Conservation (phyloP, 306 rosid species). For the Castanospermum australe region DNA sequence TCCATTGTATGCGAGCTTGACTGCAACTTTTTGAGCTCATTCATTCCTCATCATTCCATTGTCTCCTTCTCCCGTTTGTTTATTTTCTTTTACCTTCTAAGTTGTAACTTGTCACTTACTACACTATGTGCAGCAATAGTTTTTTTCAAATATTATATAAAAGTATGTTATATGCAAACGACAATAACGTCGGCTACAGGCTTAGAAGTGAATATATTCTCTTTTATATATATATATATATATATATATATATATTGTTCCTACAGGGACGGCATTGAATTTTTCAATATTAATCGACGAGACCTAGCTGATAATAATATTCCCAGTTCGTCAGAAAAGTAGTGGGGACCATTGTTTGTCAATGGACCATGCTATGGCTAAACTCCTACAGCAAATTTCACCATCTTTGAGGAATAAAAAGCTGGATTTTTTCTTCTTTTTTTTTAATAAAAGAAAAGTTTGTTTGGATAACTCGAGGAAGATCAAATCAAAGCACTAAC, state of each 20-base stretch:
- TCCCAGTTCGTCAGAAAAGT: not conserved
- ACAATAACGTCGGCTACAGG: conserved; percentile 6
- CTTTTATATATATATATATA: too few relatives aligned
- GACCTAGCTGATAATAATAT: not conserved
- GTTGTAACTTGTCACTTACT: not conserved
- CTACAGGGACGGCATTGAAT: not conserved
- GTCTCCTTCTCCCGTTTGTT: conserved; percentile 1
- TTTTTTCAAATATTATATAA: not conserved
- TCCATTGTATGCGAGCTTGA: not conserved
- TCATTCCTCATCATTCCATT: not conserved
- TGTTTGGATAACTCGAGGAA: not conserved
- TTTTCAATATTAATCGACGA: not conserved
- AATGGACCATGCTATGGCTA: not conserved
- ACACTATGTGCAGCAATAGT: not conserved
- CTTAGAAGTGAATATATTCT: not conserved
- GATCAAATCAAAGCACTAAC: not conserved
- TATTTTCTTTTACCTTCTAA: not conserved
- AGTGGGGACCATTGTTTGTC: not conserved
- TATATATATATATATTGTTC: not conserved
- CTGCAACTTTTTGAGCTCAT: not conserved
- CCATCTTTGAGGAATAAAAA: not conserved
- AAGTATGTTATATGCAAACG: not conserved
- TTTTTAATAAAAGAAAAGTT: not conserved
- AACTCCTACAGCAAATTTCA: not conserved
- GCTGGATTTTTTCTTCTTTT: not conserved